phyloP scores from a whole-genome alignment of 495 filamentous ascomycete genomes.

The Glarea lozoyensis region DNA sequence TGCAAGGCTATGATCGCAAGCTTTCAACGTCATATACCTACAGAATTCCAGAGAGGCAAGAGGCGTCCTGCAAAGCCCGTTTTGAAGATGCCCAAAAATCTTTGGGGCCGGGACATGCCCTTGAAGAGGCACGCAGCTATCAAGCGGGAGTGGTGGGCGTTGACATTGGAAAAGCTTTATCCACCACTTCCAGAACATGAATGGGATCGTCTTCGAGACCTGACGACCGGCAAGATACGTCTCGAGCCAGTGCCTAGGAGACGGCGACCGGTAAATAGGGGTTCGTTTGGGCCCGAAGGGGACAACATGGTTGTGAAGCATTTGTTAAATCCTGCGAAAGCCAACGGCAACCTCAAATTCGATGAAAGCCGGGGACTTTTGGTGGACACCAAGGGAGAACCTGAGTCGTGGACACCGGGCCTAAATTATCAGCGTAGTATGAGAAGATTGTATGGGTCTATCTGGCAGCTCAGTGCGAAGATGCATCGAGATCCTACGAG shows the following conservation, averaged over 20 bases:
- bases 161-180: conserved; percentile 44
- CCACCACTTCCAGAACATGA: conserved; percentile 65
- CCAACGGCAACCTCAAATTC: not conserved
- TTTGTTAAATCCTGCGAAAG: not conserved
- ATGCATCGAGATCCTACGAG: conserved; percentile 12
- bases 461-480: conserved; percentile 14
- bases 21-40: conserved; percentile 18
- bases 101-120: conserved; percentile 53
- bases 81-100: conserved; percentile 46
- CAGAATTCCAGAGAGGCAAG: conserved; percentile 1
- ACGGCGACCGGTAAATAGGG: not conserved
- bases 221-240: conserved; percentile 36
- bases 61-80: too few relatives aligned
- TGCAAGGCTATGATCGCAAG: conserved; percentile 20
- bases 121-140: conserved; percentile 46
- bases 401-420: not conserved
- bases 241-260: conserved; percentile 4
- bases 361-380: not conserved
- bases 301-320: not conserved
- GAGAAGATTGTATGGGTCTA: conserved; percentile 12
- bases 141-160: conserved; percentile 48
- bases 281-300: not conserved
- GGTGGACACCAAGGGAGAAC: not conserved
- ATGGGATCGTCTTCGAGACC: conserved; percentile 48
- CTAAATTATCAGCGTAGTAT: conserved; percentile 2